Base-by-base conservation (phyloP, 2,329 filamentous ascomycete genomes). In the Hypoxylon sp. region DNA sequence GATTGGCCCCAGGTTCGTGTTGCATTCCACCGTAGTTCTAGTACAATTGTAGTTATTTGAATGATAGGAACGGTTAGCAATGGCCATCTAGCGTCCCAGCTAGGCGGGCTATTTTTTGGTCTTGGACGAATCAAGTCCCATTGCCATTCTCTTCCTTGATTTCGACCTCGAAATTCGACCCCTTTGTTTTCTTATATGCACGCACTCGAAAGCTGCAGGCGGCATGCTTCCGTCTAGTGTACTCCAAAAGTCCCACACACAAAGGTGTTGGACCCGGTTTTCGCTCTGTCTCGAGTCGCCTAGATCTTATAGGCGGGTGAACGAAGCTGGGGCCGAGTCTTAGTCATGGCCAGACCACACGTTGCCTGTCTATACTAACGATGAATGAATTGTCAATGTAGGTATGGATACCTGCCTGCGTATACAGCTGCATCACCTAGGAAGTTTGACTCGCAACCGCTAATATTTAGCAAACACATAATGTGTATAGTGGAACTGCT, bases 1-100 rank as follows among this genome's bases (percentile, higher is more conserved):
- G 65, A 68, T 68, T 68, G 61, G 65, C 65, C 61, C 65, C 65
- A 52, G 55, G 58, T 63, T 53, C 48, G 30, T 30, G 50, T 65
- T 46, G 30, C 55, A 67, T 67, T 61, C 57, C 55, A 59, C 48
- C 61, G 48, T 29, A 19, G 29, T 52, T 34, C 48, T 52, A 37
- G 8, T 6, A 39, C 5, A 30, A n/a, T 48, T 9, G 21, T 23
- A 21, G 32, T 50, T 64, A 52, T 62, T 54, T 54, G 53, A 30
- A 46, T 60, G 50, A 53, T 62, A 65, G 54, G 65, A 45, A 60
- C 58, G 27, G 37, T 62, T 61, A 61, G 43, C 53, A 4, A 50
- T 29, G 21, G 12, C 46, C 23, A 45, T 41, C 55, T 62, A 51
- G 39, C 27, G 50, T 52, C 16, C 50, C 58, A 50, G n/a, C 25